These are phyloP conservation scores for Diutina neorugosa DNA, from an alignment of 1,139 yeast genomes.

Conservation along the genomic window DNA sequence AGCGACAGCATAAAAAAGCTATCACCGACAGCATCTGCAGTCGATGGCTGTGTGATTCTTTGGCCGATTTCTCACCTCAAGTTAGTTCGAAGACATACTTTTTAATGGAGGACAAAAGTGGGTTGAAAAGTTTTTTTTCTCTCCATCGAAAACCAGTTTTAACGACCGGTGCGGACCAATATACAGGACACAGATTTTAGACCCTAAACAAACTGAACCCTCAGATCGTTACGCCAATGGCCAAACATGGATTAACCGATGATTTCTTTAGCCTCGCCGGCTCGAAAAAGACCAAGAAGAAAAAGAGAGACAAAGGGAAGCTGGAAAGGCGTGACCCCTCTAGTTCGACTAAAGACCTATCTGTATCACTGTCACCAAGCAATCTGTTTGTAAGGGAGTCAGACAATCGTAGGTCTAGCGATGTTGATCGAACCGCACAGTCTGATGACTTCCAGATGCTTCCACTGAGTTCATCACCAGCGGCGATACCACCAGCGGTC, in stretches of 20 bases:
- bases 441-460: not conserved
- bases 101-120: not conserved
- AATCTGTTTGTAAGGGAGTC: not conserved
- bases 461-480: not conserved
- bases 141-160: not conserved
- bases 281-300: not conserved
- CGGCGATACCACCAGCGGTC: not conserved
- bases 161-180: not conserved
- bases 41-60: not conserved
- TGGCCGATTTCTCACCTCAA: not conserved
- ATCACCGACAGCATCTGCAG: not conserved
- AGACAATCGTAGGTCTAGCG: not conserved
- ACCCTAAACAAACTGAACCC: not conserved
- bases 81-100: not conserved
- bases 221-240: not conserved
- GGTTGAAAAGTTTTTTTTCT: not conserved
- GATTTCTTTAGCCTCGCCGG: not conserved
- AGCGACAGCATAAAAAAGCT: not conserved
- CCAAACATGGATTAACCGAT: not conserved
- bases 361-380: not conserved
- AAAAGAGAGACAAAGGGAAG: not conserved
- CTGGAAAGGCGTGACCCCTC: not conserved
- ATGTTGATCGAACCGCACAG: not conserved
- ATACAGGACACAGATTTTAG: not conserved
- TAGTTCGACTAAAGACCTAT: not conserved